Base-by-base conservation (phyloP, 1,284 basidiomycete genomes). In the Athelia sp. region DNA sequence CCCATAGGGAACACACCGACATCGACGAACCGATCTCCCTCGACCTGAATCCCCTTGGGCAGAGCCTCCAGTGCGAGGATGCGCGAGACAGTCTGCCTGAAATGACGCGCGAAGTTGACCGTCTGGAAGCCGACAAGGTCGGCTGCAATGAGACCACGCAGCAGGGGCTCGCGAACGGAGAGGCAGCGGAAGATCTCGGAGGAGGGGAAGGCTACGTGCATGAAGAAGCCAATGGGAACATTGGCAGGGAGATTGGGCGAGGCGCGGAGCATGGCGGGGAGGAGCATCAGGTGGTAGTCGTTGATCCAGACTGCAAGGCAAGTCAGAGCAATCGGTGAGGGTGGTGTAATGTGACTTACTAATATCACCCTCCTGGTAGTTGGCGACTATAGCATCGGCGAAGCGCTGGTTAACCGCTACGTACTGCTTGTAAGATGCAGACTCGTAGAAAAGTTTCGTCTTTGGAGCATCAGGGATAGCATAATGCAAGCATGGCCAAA, bases 1-100 rank as follows among this genome's bases (percentile, higher is more conserved):
- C 92, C 92, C 80, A 94, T 93, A 0, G 91, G 89, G 66, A 93
- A 92, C 14, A 90, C 87, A 1, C 85, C 86, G 4, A 93, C 89
- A 55, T 91, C 87, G 36, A 93, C 86, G 58, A 93, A 92, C 3
- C 81, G 71, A 0, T 3, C 46, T 60, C 65, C 49, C 68, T 50
- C 51, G 15, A 84, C 69, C 61, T 89, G 84, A 45, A 94, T 86
- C 1, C 90, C 91, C 58, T 90, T 88, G 4, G 92, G 91, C 22
- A 92, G 70, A 0, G 90, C 87, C 61, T 93, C 91, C 45, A 85
- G 81, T 2, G 84, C 75, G 59, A 93, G 69, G 46, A 94, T 92
- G 1, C 92, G 81, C 52, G 81, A 83, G 47, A 92, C 89, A 0
- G 90, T 93, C 73, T 92, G 90, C 52, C 87, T 73, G 67, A 89